Evolutionary conservation across 371 early-diverging fungal genomes (phyloP), one percentile per base, ranked within the genome.

Genomic region (Mucor saturninus): DNA sequence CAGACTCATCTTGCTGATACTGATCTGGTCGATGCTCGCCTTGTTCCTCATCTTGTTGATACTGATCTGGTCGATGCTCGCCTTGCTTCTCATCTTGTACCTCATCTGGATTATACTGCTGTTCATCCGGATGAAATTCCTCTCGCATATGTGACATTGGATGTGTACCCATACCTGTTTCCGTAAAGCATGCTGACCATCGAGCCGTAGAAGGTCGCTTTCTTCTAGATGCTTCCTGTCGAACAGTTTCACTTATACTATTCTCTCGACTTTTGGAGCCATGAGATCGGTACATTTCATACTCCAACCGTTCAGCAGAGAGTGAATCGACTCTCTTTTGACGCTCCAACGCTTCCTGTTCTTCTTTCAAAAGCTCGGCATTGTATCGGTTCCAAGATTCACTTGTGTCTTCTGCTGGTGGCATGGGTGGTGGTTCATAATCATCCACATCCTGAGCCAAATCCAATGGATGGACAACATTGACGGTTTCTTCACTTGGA

Each of bases 291-390:
- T 67, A 71, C 52, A 63, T 56, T 48, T 71, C 71, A 55, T 71
- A 71, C 13, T 71, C 71, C 55, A 71, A 50, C 0, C 67, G 62
- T 30, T 71, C 71, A 3, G 67, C 35, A 10, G 71, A 64, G 8
- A 60, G 21, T 0, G 54, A 46, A 11, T 67, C 49, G 0, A 61
- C 38, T 13, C 54, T 55, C 38, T 40, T 62, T 31, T 62, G 57
- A 11, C 62, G 58, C 9, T 62, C 62, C 26, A 59, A 39, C 0
- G 48, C 50, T 28, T 64, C 56, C 46, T 68, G 56, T 0, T 60
- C 46, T 15, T 59, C 59, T 10, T 38, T 39, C 3, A 49, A 32
- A 14, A 32, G 29, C 35, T 43, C 54, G 8, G 50, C 31, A 39
- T 59, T 52, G 40, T 62, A 66, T 31, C 66, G 11, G 10, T 62